Evolutionary conservation across 2,329 filamentous ascomycete genomes (phyloP).

Genomic region (Dichotomopilus funicola): DNA sequence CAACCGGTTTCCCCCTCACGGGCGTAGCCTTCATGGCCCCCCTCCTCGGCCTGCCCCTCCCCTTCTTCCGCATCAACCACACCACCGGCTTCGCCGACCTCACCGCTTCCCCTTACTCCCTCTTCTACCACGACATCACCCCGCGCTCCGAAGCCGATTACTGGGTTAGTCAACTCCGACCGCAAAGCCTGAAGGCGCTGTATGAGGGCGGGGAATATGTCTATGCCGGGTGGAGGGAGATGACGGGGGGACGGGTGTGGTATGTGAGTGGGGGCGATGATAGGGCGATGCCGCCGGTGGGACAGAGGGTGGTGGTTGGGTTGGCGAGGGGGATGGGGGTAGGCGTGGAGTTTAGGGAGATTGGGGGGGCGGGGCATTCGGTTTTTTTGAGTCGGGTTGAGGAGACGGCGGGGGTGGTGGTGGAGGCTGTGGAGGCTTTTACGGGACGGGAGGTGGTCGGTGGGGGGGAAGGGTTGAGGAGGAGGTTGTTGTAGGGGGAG

Average conservation of each 20-base stretch:
- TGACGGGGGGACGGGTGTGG: constrained; percentile 33
- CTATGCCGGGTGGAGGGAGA: constrained; percentile 43
- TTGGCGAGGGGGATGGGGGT: constrained; percentile 34
- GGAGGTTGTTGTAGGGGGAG: neutral
- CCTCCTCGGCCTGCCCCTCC: constrained; percentile 36
- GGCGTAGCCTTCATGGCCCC: constrained; percentile 37
- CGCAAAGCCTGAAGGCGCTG: constrained; percentile 38
- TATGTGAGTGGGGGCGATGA: constrained; percentile 40
- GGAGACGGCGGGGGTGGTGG: constrained; percentile 33
- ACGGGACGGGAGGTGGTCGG: neutral
- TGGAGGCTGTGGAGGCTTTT: constrained; percentile 32
- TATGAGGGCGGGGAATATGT: constrained; percentile 38
- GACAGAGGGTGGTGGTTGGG: constrained; percentile 34
- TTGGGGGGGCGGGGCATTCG: constrained; percentile 39
- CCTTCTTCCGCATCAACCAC: constrained; percentile 34
- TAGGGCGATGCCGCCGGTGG: constrained; percentile 32
- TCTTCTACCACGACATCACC: constrained; percentile 47
- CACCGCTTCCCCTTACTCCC: constrained; percentile 30
- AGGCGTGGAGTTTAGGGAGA: constrained; percentile 33
- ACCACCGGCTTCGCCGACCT: constrained; percentile 38
- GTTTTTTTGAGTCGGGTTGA: constrained; percentile 42
- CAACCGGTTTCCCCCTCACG: constrained; percentile 36
- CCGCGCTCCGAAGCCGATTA: constrained; percentile 33
- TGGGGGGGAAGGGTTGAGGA: neutral
- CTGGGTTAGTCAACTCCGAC: constrained; percentile 38